Percentiles rank a stretch among this genome's conserved stretches.
Evolutionary conservation across 2,329 filamentous ascomycete genomes (phyloP).

Genomic region (Aspergillus hortae): DNA sequence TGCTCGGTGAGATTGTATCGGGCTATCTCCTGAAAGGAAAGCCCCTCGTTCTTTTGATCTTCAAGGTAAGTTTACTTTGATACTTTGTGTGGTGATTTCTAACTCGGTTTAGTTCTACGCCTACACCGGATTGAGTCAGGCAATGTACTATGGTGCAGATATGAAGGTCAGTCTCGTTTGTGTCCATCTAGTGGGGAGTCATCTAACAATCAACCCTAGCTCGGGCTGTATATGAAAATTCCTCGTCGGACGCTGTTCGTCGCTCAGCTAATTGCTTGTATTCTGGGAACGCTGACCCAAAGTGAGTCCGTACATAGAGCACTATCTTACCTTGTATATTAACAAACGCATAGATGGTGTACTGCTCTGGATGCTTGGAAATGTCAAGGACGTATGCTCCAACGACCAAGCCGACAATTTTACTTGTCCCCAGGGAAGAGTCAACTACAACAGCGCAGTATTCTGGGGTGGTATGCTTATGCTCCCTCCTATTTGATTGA

Average conservation of each 20-base stretch:
- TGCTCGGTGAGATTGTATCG: slow-evolving; percentile 44
- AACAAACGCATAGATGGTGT: no score
- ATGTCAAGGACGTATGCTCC: slow-evolving; percentile 43
- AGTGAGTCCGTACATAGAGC: slow-evolving; percentile 12
- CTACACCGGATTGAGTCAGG: slow-evolving; percentile 47
- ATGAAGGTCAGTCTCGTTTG: slow-evolving; percentile 37
- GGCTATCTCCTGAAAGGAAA: slow-evolving; percentile 45
- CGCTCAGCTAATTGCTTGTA: slow-evolving; percentile 47
- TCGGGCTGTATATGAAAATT: slow-evolving; percentile 49
- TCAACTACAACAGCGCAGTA: slow-evolving; percentile 47
- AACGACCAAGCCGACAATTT: slow-evolving; percentile 44
- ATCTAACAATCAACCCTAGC: slow-evolving; percentile 8
- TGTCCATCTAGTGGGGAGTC: no score
- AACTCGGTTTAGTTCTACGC: slow-evolving; percentile 36
- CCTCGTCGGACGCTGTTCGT: slow-evolving; percentile 47
- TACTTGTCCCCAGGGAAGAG: slow-evolving; percentile 48
- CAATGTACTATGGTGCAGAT: slow-evolving; percentile 45
- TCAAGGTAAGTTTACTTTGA: slow-evolving; percentile 37
- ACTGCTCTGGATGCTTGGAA: slow-evolving; percentile 32
- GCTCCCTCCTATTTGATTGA: no score
- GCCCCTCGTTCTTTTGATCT: slow-evolving; percentile 46
- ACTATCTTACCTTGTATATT: no score
- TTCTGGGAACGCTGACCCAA: slow-evolving; percentile 47
- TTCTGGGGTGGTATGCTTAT: slow-evolving; percentile 41
- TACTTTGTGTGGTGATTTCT: no score